Evolutionary conservation across 2,329 filamentous ascomycete species (phyloP), one percentile per base, ranked within the genome.

Genomic region (Rhinocladiella similis): DNA sequence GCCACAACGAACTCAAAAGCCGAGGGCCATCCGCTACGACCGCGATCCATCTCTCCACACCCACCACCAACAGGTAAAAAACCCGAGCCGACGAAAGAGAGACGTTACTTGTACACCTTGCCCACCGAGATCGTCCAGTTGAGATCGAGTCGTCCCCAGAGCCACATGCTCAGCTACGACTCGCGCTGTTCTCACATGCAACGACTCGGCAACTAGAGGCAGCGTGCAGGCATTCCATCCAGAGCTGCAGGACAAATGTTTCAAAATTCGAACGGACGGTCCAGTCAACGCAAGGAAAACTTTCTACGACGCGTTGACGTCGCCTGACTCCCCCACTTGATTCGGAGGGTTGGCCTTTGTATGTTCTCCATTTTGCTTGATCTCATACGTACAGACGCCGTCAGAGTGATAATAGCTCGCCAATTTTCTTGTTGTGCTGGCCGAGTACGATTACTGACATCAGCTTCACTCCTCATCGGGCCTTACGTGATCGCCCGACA

Each of bases 241-340:
- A 49, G 16, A 46, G 45, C 39, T 54, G 49, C 57, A 47, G 57
- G 29, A 54, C 35, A 38, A 47, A 57, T 57, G 58, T 57, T 61
- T 58, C 59, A 58, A 47, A 48, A 27, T 42, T 14, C 53, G 50
- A 50, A 47, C 42, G 27, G 39, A 46, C 41, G 33, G 14, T 35
- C 33, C 14, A 18, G 19, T 29, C 25, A 47, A 38, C 35, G 39
- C 20, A 52, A 38, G 33, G 36, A 54, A 50, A 50, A 22, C 19
- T 25, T 49, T 43, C n/a, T 33, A 46, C 41, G 35, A 47, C 20
- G 35, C 47, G 52, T 47, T 47, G 48, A 59, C 56, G 19, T 54
- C 29, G 48, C 45, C 53, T 33, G 48, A 2, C 14, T 43, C 51
- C 38, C 43, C 56, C 56, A 49, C 56, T 49, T 54, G 52, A 54